Base-by-base conservation (phyloP, 148 eudicot genomes). In the Polygonum aviculare region DNA sequence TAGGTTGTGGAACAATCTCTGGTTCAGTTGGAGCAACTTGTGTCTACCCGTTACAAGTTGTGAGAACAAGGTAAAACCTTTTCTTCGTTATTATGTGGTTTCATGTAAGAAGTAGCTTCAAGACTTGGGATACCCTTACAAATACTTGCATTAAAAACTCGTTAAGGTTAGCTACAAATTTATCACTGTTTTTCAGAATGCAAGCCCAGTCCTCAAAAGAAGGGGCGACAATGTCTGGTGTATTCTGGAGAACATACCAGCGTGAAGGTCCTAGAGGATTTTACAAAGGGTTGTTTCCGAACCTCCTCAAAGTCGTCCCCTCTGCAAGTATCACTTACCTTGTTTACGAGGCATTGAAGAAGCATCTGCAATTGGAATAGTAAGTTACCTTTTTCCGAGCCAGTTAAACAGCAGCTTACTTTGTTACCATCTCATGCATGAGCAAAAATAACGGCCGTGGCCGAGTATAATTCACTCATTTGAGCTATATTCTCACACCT, bases 11-110 rank as follows among this genome's bases (percentile, higher is more conserved):
- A 73, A 90, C 97, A 35, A 52, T 92, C 55, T 94, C 98, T 0
- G 98, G 98, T 75, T 87, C 98, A 38, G 87, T 94, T 74, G 98
- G 98, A 81, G 98, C 98, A 60, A 92, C 93, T 3, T 94, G 91
- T 84, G 98, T 94, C 75, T 94, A 94, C 75, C 98, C 98, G 1
- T 84, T 94, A 82, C 98, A 94, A 82, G 98, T 94, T 74, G 84
- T 94, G 81, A 89, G 98, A 84, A 94, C 98, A 49, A 94, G 98
- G 98, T 92, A 85, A 74, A 76, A 26, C 19, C 9, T 59, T 44
- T 38, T 19, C 16, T 62, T 44, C 1, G 47, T 44, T 44, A 44
- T 41, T 41, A 3, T 9, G 1, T 41, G 45, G 45, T 41, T 41
- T 41, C 5, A 41, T 41, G 9, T 41, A 41, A 41, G 5, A 41